Evolutionary conservation across 257 asterid genomes (phyloP).

Genomic region (Rubia yunnanensis): DNA sequence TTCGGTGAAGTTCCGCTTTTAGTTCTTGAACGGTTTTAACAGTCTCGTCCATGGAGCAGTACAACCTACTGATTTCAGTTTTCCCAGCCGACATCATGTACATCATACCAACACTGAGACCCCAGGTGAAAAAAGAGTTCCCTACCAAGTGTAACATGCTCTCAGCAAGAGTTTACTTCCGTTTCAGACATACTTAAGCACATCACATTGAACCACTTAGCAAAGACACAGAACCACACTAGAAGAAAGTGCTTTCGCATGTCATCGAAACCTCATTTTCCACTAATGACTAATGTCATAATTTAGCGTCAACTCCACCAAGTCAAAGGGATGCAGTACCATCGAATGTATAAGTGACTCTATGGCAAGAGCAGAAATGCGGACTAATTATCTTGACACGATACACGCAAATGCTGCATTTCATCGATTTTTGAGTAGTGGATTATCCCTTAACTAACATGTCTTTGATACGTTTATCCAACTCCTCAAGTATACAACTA

Average conservation of each 20-base stretch:
- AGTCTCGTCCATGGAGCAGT: constrained; percentile 52
- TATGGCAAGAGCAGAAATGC: not conserved
- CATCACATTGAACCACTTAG: not conserved
- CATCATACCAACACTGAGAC: constrained; percentile 66
- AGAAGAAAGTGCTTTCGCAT: not conserved
- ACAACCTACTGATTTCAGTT: constrained; percentile 43
- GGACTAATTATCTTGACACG: not conserved
- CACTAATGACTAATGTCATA: not conserved
- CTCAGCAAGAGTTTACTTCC: not conserved
- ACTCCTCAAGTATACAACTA: not conserved
- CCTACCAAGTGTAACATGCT: constrained; percentile 27
- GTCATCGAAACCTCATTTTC: not conserved
- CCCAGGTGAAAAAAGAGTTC: constrained; percentile 46
- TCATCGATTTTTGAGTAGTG: not conserved
- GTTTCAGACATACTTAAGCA: not conserved
- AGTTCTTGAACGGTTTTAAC: constrained; percentile 51
- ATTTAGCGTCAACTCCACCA: not conserved
- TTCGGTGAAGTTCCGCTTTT: constrained; percentile 46
- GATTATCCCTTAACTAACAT: not conserved
- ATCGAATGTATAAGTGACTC: not conserved
- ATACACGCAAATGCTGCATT: not conserved
- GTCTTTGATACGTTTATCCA: not conserved
- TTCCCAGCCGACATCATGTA: constrained; percentile 75
- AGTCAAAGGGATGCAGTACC: not conserved
- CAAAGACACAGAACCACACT: not conserved